Evolutionary conservation across 768 basidiomycete species (phyloP).

Genomic region (Tylopilus intermedius): DNA sequence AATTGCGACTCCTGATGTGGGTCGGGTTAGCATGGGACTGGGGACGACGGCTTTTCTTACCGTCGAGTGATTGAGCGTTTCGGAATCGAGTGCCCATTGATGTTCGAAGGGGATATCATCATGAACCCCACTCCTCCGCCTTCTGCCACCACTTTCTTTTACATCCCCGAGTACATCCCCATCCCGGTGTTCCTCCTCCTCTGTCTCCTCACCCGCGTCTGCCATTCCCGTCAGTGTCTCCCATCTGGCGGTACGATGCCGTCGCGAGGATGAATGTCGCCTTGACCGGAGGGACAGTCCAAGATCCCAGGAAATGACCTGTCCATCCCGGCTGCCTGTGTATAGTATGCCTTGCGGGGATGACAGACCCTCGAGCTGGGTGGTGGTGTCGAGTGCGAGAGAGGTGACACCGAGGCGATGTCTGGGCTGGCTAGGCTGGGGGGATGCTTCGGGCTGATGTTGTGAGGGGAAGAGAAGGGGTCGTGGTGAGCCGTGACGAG

Average conservation of each 20-base stretch:
- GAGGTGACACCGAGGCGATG: slow-evolving; percentile 85
- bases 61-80: slow-evolving; percentile 42
- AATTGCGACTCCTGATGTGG: slow-evolving; percentile 53
- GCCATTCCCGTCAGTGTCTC: slow-evolving; percentile 84
- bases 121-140: slow-evolving; percentile 27
- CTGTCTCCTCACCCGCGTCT: slow-evolving; percentile 66
- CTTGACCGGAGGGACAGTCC: slow-evolving; percentile 53
- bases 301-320: slow-evolving; percentile 85
- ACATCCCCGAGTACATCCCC: slow-evolving; percentile 79
- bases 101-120: slow-evolving; percentile 56
- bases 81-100: slow-evolving; percentile 74
- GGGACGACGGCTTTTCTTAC: slow-evolving; percentile 34
- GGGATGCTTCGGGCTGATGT: slow-evolving; percentile 17
- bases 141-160: slow-evolving; percentile 33
- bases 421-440: slow-evolving; percentile 49
- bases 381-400: slow-evolving; percentile 83
- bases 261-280: slow-evolving; percentile 27
- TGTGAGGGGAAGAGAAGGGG: slow-evolving; percentile 57
- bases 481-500: slow-evolving; percentile 60
- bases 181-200: slow-evolving; percentile 63
- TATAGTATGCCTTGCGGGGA: slow-evolving; percentile 85
- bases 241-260: slow-evolving; percentile 46
- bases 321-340: slow-evolving; percentile 83
- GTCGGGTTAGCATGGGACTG: slow-evolving; percentile 5
- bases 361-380: slow-evolving; percentile 59